Conservation (phyloP, 164 flowering plant genomes). For the Piper longum region DNA sequence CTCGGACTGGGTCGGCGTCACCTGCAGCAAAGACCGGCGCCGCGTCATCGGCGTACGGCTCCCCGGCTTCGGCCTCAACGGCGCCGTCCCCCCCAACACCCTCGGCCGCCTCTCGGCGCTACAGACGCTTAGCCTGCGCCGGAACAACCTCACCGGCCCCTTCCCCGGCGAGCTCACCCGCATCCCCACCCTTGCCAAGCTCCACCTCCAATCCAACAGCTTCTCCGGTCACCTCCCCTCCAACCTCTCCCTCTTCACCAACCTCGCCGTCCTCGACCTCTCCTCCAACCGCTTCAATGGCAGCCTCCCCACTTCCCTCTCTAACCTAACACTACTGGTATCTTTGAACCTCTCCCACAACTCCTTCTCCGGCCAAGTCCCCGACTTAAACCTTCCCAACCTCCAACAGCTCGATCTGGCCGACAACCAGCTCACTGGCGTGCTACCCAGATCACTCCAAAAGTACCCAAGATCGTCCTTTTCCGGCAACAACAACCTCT, state of each 20-base stretch:
- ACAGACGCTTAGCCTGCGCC: slow-evolving; percentile 52
- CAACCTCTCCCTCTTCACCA: slow-evolving; percentile 67
- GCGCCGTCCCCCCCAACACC: slow-evolving; percentile 49
- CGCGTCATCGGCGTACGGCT: slow-evolving; percentile 44
- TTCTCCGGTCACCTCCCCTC: slow-evolving; percentile 61
- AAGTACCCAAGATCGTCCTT: slow-evolving; percentile 57
- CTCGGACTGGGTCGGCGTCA: slow-evolving; percentile 45
- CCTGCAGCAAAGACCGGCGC: slow-evolving; percentile 35
- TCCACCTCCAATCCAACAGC: slow-evolving; percentile 60
- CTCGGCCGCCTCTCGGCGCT: slow-evolving; percentile 46
- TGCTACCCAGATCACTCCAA: slow-evolving; percentile 39
- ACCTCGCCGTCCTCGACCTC: slow-evolving; percentile 43
- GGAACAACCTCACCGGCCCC: slow-evolving; percentile 45
- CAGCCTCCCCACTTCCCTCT: slow-evolving; percentile 46
- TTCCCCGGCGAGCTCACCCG: slow-evolving; percentile 59
- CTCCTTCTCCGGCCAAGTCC: slow-evolving; percentile 61
- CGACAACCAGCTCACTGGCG: slow-evolving; percentile 56
- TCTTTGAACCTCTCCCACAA: slow-evolving; percentile 51
- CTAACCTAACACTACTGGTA: slow-evolving; percentile 47
- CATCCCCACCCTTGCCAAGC: slow-evolving; percentile 33
- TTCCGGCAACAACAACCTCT: slow-evolving; percentile 52
- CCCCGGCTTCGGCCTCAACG: slow-evolving; percentile 54
- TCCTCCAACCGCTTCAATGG: slow-evolving; percentile 64
- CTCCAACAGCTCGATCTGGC: slow-evolving; percentile 42
- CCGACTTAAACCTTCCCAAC: slow-evolving; percentile 43